These are phyloP conservation scores for Talaromyces funiculosus DNA, from an alignment of 2,329 filamentous ascomycete species.

Conservation along the genomic window DNA sequence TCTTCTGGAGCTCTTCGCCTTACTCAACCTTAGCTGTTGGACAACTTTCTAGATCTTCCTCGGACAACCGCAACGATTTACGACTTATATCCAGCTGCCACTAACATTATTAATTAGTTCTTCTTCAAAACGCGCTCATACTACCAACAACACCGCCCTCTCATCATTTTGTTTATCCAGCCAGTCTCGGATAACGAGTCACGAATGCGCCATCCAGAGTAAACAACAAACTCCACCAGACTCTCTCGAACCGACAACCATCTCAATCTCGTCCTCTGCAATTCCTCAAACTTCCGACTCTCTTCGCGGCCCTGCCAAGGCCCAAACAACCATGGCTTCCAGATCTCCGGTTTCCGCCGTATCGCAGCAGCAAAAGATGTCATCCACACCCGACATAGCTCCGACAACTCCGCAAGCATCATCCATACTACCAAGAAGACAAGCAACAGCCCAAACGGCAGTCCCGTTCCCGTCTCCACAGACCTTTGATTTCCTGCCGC, in stretches of 20 bases:
- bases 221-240: neutral
- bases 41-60: no score
- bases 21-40: no score
- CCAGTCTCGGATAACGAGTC: neutral
- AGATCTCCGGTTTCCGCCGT: slow-evolving; percentile 30
- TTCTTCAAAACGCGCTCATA: neutral
- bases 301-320: neutral
- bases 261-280: neutral
- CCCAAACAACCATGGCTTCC: slow-evolving; percentile 28
- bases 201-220: neutral
- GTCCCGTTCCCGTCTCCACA: slow-evolving; percentile 65
- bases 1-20: no score
- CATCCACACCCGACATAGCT: slow-evolving; percentile 27
- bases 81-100: neutral
- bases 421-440: neutral
- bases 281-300: neutral
- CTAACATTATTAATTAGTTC: neutral
- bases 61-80: neutral
- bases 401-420: slow-evolving; percentile 41
- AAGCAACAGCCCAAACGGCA: slow-evolving; percentile 6
- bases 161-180: neutral
- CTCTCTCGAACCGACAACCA: neutral
- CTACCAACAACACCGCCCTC: no score
- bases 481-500: slow-evolving; percentile 77
- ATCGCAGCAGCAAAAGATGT: slow-evolving; percentile 34